phyloP scores from a whole-genome alignment of 345 rosid species.

The Salix purpurea region DNA sequence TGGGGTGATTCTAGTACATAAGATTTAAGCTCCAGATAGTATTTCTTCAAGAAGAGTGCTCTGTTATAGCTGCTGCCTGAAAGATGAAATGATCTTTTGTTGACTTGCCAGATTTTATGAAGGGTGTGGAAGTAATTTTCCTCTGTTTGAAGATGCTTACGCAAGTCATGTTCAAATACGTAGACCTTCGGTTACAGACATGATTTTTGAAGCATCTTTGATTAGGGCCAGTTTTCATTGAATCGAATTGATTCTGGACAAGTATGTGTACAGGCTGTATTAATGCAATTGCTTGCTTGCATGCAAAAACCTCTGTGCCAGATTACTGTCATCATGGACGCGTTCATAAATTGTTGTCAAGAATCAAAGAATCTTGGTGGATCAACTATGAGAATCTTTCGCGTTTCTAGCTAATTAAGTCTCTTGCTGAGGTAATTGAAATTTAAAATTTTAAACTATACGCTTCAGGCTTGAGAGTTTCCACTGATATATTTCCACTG shows the following conservation, averaged over 20 bases:
- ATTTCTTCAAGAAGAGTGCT: not conserved
- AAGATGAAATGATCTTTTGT: not conserved
- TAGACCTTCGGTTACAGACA: slow-evolving; percentile 1
- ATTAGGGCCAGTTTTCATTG: not conserved
- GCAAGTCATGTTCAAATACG: not conserved
- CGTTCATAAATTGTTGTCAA: not conserved
- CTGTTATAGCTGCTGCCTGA: not conserved
- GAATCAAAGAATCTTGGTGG: not conserved
- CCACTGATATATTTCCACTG: not conserved
- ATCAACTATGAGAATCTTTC: not conserved
- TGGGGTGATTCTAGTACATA: not conserved
- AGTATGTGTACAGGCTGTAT: not conserved
- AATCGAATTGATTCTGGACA: not conserved
- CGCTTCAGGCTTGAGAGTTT: not conserved
- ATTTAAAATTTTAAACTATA: not conserved
- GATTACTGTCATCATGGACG: not conserved
- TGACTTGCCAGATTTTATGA: not conserved
- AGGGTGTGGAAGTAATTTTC: not conserved
- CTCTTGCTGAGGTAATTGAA: not conserved
- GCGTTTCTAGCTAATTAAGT: not conserved
- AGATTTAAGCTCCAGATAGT: not conserved
- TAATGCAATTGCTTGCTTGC: not conserved
- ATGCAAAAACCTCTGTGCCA: no score
- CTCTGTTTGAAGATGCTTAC: slow-evolving; percentile 1
- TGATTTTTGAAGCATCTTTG: not conserved